phyloP scores from a whole-genome alignment of 2,329 filamentous ascomycete species.

The Aspergillus brasiliensis region DNA sequence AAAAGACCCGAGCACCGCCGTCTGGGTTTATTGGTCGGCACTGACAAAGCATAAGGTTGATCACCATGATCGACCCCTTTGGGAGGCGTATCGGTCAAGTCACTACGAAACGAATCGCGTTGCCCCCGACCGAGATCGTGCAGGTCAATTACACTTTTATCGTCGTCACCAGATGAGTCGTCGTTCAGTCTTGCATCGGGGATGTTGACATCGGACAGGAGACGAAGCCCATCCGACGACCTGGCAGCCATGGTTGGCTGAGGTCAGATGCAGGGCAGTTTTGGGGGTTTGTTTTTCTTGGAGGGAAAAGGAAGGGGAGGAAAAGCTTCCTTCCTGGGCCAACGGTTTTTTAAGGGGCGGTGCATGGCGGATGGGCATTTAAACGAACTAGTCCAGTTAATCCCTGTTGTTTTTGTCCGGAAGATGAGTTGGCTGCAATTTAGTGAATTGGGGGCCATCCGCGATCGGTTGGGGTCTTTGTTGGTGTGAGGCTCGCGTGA shows the following conservation, averaged over 20 bases:
- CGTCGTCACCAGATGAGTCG: background rate
- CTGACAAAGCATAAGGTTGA: background rate
- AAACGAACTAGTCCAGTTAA: background rate
- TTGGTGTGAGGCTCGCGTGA: background rate
- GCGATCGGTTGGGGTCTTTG: background rate
- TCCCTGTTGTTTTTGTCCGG: background rate
- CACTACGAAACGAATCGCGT: background rate
- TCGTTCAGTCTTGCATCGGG: background rate
- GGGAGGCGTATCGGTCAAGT: background rate
- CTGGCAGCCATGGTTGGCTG: background rate
- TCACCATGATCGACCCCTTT: background rate
- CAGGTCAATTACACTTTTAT: background rate
- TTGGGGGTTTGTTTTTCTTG: background rate
- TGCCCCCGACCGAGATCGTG: background rate
- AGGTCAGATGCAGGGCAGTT: background rate
- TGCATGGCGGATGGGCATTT: background rate
- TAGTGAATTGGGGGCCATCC: background rate
- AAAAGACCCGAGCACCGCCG: slow-evolving; percentile 39
- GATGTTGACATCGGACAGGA: background rate
- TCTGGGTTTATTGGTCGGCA: background rate
- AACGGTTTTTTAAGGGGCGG: background rate
- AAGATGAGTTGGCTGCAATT: background rate
- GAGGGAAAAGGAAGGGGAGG: background rate
- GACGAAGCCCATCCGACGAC: background rate
- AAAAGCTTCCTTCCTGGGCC: background rate